phyloP scores from a whole-genome alignment of 148 eudicot genomes.

The Polygonum maritimum region DNA sequence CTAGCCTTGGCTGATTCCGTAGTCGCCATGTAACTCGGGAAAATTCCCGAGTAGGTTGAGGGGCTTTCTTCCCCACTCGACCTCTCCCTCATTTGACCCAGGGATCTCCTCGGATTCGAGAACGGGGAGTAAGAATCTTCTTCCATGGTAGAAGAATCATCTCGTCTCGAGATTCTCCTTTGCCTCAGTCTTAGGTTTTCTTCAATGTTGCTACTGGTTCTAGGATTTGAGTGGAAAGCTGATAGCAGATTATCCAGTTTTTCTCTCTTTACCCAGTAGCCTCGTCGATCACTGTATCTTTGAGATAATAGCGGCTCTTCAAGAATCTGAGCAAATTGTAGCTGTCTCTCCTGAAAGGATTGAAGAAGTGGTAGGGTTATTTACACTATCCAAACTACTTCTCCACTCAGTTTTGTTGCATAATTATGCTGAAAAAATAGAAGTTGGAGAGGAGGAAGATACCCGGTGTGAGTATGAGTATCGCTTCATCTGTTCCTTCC shows the following conservation, averaged over 20 bases:
- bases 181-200: conserved; percentile 16
- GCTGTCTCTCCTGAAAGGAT: conserved; percentile 50
- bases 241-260: conserved; percentile 15
- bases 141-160: conserved; percentile 12
- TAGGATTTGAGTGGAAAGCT: conserved; percentile 17
- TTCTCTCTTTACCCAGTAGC: conserved; percentile 26
- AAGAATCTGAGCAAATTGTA: conserved; percentile 22
- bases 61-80: conserved; percentile 31
- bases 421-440: background rate
- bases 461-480: conserved; percentile 76
- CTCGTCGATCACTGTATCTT: conserved; percentile 20
- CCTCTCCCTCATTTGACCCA: conserved; percentile 31
- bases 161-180: conserved; percentile 19
- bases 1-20: conserved; percentile 82
- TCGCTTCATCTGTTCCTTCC: conserved; percentile 67
- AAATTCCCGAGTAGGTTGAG: conserved; percentile 22
- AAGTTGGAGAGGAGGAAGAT: conserved; percentile 3
- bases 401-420: background rate
- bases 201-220: conserved; percentile 14
- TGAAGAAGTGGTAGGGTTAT: background rate
- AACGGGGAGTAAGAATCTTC: conserved; percentile 38
- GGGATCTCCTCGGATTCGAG: conserved; percentile 71
- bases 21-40: conserved; percentile 68
- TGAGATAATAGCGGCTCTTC: conserved; percentile 25
- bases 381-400: background rate